These are phyloP conservation scores for Leccinum rimulosum DNA, from an alignment of 768 basidiomycete species.

Conservation along the genomic window DNA sequence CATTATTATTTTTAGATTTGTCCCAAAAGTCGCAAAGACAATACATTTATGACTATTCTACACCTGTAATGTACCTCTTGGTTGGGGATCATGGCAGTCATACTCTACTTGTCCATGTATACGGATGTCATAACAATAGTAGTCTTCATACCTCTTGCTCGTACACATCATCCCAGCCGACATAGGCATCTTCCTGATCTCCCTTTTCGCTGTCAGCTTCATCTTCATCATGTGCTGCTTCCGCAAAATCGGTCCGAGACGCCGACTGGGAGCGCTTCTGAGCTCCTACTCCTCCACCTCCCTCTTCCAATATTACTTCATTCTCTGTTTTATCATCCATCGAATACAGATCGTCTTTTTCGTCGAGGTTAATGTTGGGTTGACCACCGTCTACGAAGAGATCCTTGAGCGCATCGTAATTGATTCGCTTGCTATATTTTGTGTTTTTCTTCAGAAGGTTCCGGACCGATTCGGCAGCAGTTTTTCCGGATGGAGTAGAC, in stretches of 20 bases:
- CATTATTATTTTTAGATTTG: constrained; percentile 19
- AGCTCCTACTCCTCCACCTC: constrained; percentile 36
- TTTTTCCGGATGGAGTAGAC: constrained; percentile 46
- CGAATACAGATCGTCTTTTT: constrained; percentile 50
- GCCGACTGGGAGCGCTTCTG: constrained; percentile 34
- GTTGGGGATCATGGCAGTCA: constrained; percentile 3
- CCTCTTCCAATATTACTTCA: constrained; percentile 38
- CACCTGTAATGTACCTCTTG: constrained; percentile 18
- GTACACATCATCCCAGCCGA: constrained; percentile 52
- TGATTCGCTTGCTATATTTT: constrained; percentile 89
- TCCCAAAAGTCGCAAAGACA: constrained; percentile 24
- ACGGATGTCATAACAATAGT: background rate
- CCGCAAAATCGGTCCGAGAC: constrained; percentile 5
- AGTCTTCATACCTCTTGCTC: constrained; percentile 62
- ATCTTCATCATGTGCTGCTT: constrained; percentile 11
- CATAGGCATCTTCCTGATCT: constrained; percentile 30
- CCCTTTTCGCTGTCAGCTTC: constrained; percentile 42
- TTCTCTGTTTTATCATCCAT: constrained; percentile 50
- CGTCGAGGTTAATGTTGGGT: constrained; percentile 33
- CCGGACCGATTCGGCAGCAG: constrained; percentile 34
- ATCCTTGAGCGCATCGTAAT: constrained; percentile 84
- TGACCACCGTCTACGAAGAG: constrained; percentile 55
- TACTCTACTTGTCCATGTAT: background rate
- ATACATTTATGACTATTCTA: constrained; percentile 31
- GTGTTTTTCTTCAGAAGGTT: constrained; percentile 78